A percentile compares a stretch with the other conserved stretches of the same genome.
Conservation (phyloP, 2,329 filamentous ascomycete species). For the Metarhizium robertsii region DNA sequence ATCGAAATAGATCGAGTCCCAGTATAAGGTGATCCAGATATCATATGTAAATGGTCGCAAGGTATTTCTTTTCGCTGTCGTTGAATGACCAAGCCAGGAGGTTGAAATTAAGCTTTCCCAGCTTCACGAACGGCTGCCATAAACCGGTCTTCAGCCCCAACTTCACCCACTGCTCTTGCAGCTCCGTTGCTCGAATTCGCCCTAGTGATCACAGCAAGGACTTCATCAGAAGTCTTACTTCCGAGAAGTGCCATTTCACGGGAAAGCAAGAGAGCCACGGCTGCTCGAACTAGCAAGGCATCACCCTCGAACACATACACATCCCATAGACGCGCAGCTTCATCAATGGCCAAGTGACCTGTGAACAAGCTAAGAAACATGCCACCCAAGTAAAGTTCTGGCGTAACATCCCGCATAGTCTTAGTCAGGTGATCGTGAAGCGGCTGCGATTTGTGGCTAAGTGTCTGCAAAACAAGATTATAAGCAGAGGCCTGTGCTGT, state of each 20-base stretch:
- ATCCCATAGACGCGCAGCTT: constrained; percentile 68
- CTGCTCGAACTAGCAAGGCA: constrained; percentile 58
- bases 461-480: constrained; percentile 56
- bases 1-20: constrained; percentile 6
- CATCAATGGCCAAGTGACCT: constrained; percentile 53
- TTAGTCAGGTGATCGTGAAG: constrained; percentile 57
- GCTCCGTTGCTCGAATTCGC: constrained; percentile 20
- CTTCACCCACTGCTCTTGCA: constrained; percentile 26
- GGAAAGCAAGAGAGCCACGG: constrained; percentile 54
- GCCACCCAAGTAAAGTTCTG: constrained; percentile 46
- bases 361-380: constrained; percentile 60
- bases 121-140: constrained; percentile 26
- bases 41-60: not conserved
- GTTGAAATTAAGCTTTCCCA: constrained; percentile 19
- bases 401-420: constrained; percentile 32
- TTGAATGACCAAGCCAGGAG: not conserved
- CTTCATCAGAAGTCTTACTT: constrained; percentile 33
- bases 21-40: not conserved
- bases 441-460: constrained; percentile 53
- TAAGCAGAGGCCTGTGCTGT: constrained; percentile 62
- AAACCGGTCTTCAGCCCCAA: constrained; percentile 38
- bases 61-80: not conserved
- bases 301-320: constrained; percentile 79
- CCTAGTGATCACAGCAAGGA: constrained; percentile 27
- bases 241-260: constrained; percentile 43